Evolutionary conservation across 2,329 filamentous ascomycete species (phyloP), one percentile per base, ranked within the genome.

Genomic region (Thermothelomyces thermophilus): DNA sequence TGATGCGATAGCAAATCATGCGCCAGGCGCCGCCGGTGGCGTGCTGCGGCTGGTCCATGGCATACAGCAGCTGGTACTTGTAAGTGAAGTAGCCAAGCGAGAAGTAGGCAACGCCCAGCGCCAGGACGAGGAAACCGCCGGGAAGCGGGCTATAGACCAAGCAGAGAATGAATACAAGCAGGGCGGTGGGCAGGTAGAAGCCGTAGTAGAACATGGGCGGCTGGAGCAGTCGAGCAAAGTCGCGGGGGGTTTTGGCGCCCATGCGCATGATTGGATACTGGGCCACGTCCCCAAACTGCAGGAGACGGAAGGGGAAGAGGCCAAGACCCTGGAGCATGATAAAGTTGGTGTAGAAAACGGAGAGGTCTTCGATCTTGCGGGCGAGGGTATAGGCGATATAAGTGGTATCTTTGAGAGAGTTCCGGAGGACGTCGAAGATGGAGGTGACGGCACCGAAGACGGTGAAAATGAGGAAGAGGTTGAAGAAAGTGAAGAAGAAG

Each of bases 401-500:
- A 5, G 83, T 86, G 0, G 90, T 87, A 64, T 95, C 89, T 58
- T 80, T 82, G 48, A 95, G 75, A 9, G 84, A 80, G 41, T 91
- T 79, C 47, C 81, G 81, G 41, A 97, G 74, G 46, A 86, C 78
- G 30, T 75, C 73, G 68, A 82, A 82, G 62, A 95, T 87, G 47
- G 84, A 81, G 34, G 85, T 82, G 69, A 87, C 88, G 4, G 90
- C 89, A 47, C 86, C 87, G 40, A 95, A 87, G 22, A 93, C 78
- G 1, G 91, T 94, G 66, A 97, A 96, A 39, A 97, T 81, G 44
- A 97, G 79, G 69, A 98, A 98, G 50, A 97, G 88, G 69, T 98
- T 98, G 79, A 98, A 97, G 69, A 98, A 98, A 9, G 87, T 90
- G 66, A 98, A 98, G 75, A 97, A 95, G 71, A 97, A 98, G 68